Evolutionary conservation across 805 yeast species (phyloP).

Genomic region (Yamadazyma kitorensis): DNA sequence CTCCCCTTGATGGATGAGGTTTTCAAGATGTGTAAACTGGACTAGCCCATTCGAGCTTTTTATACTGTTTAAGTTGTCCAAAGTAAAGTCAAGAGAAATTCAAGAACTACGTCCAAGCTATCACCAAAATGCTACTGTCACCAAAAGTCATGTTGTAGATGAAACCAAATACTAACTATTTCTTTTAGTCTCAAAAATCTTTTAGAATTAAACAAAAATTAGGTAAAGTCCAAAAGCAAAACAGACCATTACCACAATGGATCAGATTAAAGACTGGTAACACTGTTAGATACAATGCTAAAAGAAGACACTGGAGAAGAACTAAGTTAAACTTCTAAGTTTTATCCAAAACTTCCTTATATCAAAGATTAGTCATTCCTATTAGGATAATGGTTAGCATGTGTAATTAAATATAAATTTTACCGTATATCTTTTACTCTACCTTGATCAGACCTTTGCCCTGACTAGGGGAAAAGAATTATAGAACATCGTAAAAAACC

Average conservation of each 20-base stretch:
- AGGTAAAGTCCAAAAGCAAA: constrained; percentile 98
- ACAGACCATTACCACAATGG: constrained; percentile 99
- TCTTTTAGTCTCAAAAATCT: constrained; percentile 85
- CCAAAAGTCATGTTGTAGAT: too few relatives aligned
- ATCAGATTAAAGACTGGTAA: constrained; percentile 96
- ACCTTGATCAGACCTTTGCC: background rate
- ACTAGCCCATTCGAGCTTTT: too few relatives aligned
- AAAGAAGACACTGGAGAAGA: constrained; percentile 99
- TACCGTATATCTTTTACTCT: constrained; percentile 1
- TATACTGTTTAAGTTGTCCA: too few relatives aligned
- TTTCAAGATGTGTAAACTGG: too few relatives aligned
- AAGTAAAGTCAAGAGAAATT: too few relatives aligned
- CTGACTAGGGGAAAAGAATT: too few relatives aligned
- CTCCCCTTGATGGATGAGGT: too few relatives aligned
- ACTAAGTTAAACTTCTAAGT: constrained; percentile 94
- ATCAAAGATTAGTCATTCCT: background rate
- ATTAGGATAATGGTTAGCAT: constrained; percentile 5
- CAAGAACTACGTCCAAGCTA: too few relatives aligned
- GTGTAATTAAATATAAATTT: constrained; percentile 10
- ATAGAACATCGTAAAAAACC: too few relatives aligned
- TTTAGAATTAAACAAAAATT: constrained; percentile 97
- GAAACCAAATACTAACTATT: constrained; percentile 38
- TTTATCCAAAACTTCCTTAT: too few relatives aligned
- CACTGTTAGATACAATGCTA: constrained; percentile 98
- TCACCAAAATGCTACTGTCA: too few relatives aligned